Evolutionary conservation across 2,329 filamentous ascomycete genomes (phyloP), one percentile per base, ranked within the genome.

Genomic region (Colletotrichum sp.): DNA sequence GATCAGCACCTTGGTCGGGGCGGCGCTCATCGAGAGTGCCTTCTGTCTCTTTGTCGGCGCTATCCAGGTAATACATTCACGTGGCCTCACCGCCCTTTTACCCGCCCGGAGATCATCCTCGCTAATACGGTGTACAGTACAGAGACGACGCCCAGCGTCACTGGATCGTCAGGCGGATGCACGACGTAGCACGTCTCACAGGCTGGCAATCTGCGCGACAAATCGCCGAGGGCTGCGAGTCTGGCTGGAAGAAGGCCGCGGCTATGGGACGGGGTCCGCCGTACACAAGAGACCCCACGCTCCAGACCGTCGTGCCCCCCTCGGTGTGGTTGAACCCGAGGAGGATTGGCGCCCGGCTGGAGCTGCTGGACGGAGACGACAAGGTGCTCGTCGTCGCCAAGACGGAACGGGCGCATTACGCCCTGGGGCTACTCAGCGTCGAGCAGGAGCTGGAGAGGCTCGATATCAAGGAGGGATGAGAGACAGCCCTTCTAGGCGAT

Each of bases 31-130:
- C 75, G 96, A 99, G 84, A 92, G 92, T 79, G 93, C 92, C 6
- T 94, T 98, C 80, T 92, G 93, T 6, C 87, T 98, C 3, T 98
- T 99, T 85, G 95, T 98, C 77, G 94, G 96, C 2, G 96, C 92
- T 6, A 92, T 99, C 13, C 92, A 93, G 87, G 92, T 93, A 85
- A 79, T 84, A 79, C n/a, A 26, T 26, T 57, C 9, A 5, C 68
- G 8, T 60, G 16, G 30, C 18, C 8, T 52, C 18, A 60, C 21
- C 52, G 66, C 24, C 52, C 39, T 49, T 34, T n/a, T 16, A 32
- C 24, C n/a, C 59, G 24, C 13, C 57, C 26, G 24, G 21, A 10
- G 24, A 9, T 15, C 26, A 28, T 13, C 59, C 26, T 24, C 55
- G 55, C 77, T 82, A 72, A 83, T 57, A 13, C 8, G 13, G 9